Base-by-base conservation (phyloP, 331 rosid genomes). In the Acacia concinna region DNA sequence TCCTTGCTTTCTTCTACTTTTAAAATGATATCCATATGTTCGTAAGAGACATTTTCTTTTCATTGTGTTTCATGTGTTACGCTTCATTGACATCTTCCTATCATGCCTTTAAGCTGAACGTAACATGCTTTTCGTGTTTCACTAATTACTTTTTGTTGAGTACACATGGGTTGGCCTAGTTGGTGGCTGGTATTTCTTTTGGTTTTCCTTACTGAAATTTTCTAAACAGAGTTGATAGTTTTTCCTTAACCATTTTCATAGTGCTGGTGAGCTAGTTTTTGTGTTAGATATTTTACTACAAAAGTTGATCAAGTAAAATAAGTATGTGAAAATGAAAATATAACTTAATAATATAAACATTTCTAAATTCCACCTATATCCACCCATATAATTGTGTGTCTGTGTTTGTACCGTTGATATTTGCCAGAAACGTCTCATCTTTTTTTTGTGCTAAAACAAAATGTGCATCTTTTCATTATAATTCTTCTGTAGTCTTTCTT, bases 401-500 rank as follows among this genome's bases (percentile, higher is more conserved):
- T 62, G 6, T 32, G 25, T 63, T 17, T 35, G 17, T 8, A 4
- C 18, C 38, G n/a, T 18, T 70, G 77, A 44, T 76, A 46, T n/a
- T 78, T 21, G 14, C 72, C 32, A 44, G n/a, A 56, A 44, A 32
- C 23, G 10, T 67, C 72, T 37, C 5, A 11, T 79, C 54, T 21
- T 3, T 44, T 37, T 79, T 54, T 46, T 3, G 49, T 47, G 14
- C 14, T 28, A 1, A 25, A 59, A 23, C 35, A 44, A 59, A 9
- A 38, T 71, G 78, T 79, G n/a, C 13, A 57, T 60, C 54, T 41
- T 13, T 43, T 60, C 59, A 68, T 68, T 27, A 40, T 14, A 43
- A 32, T 30, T 34, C 68, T 30, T 41, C 20, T 32, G 64, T 21
- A 44, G 32, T 37, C 25, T 13, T 25, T 41, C 3, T 79, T 52